These are phyloP conservation scores for Harrya chromipes DNA, from an alignment of 768 basidiomycete species.

Conservation along the genomic window DNA sequence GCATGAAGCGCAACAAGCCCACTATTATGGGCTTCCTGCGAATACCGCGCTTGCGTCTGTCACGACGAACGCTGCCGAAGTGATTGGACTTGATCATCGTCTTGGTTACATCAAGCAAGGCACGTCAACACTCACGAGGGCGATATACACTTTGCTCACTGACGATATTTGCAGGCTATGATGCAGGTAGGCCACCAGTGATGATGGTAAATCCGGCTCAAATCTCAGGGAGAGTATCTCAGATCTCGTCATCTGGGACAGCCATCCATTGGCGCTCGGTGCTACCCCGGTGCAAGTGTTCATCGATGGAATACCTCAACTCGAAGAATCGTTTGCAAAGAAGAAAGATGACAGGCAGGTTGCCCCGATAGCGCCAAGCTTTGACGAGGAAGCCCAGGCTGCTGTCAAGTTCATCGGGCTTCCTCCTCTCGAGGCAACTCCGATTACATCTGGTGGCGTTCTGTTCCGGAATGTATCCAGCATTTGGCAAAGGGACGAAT, in stretches of 20 bases:
- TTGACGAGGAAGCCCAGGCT: conserved; percentile 54
- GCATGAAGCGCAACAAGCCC: conserved; percentile 82
- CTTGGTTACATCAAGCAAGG: conserved; percentile 74
- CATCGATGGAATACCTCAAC: conserved; percentile 80
- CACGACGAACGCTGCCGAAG: conserved; percentile 66
- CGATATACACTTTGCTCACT: neutral
- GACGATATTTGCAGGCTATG: conserved; percentile 48
- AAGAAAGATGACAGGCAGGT: conserved; percentile 52
- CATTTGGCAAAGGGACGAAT: conserved; percentile 26
- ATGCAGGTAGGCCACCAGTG: conserved; percentile 44
- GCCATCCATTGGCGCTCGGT: conserved; percentile 74
- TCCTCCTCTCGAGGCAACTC: conserved; percentile 54
- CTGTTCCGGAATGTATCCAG: conserved; percentile 54
- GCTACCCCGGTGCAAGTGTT: conserved; percentile 80
- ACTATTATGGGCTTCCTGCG: conserved; percentile 72
- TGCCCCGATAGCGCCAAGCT: conserved; percentile 53
- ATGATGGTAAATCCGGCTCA: neutral
- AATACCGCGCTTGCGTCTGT: conserved; percentile 72
- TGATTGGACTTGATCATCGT: conserved; percentile 76
- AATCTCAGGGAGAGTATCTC: neutral
- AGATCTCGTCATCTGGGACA: conserved; percentile 65
- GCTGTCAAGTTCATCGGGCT: conserved; percentile 63
- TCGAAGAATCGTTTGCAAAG: conserved; percentile 30
- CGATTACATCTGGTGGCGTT: conserved; percentile 34
- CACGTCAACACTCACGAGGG: conserved; percentile 10